Conservation (phyloP, 495 filamentous ascomycete genomes). For the Tuber calosporum region DNA sequence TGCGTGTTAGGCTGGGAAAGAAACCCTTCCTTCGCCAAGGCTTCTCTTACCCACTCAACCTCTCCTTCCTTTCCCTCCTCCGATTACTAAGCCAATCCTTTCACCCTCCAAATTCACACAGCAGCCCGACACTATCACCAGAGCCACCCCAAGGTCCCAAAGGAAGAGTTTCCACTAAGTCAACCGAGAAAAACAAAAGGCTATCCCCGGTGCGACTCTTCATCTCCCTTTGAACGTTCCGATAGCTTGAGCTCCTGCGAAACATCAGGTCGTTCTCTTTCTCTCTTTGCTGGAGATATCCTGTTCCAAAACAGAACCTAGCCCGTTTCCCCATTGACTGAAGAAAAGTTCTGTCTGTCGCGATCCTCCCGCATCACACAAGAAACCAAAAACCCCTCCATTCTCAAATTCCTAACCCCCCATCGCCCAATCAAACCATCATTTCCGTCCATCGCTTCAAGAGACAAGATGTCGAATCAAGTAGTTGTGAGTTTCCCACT, state of each 20-base stretch:
- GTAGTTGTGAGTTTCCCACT: slow-evolving; percentile 54
- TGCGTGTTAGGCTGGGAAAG: slow-evolving; percentile 1
- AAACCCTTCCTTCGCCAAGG: neutral
- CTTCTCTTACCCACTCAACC: neutral
- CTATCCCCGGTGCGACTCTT: slow-evolving; percentile 17
- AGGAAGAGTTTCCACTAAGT: slow-evolving; percentile 23
- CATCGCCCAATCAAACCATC: neutral
- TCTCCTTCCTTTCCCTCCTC: neutral
- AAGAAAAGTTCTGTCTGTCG: slow-evolving; percentile 25
- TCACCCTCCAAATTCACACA: slow-evolving; percentile 39
- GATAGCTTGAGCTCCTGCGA: slow-evolving; percentile 26
- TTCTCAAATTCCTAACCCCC: slow-evolving; percentile 11
- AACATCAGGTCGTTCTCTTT: slow-evolving; percentile 27
- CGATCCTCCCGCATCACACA: slow-evolving; percentile 18
- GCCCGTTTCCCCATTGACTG: neutral
- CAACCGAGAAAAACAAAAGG: slow-evolving; percentile 10
- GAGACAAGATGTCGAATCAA: slow-evolving; percentile 54
- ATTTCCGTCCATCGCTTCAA: slow-evolving; percentile 16
- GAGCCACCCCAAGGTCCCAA: slow-evolving; percentile 37
- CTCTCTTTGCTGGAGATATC: slow-evolving; percentile 9
- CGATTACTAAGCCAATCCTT: slow-evolving; percentile 16
- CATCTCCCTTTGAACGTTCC: slow-evolving; percentile 28
- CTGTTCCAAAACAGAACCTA: neutral
- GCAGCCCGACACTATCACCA: slow-evolving; percentile 36
- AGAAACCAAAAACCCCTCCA: slow-evolving; percentile 14